phyloP scores from a whole-genome alignment of 2,329 filamentous ascomycete genomes.

The Nemania serpens region DNA sequence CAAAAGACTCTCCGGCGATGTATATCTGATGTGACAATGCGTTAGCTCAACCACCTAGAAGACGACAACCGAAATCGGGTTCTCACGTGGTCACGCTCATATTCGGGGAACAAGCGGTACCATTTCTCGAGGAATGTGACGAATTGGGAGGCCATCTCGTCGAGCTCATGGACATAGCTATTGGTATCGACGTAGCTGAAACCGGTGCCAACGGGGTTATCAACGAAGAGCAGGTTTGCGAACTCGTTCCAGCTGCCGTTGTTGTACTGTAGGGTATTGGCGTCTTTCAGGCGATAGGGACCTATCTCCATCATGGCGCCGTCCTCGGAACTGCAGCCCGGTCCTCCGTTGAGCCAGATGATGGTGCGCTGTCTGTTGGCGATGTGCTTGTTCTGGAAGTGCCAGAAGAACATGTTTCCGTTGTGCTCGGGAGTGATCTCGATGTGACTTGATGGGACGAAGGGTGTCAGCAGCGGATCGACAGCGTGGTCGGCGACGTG shows the following conservation, averaged over 20 bases:
- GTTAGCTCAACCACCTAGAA: conserved; percentile 1
- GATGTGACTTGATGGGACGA: conserved; percentile 69
- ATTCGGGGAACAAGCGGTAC: conserved; percentile 89
- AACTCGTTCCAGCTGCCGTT: conserved; percentile 99
- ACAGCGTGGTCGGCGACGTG: not conserved
- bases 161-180: conserved; percentile 81
- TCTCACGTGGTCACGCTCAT: conserved; percentile 86
- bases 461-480: conserved; percentile 17
- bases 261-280: conserved; percentile 74
- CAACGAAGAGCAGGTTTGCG: conserved; percentile 93
- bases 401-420: conserved; percentile 98
- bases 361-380: conserved; percentile 89
- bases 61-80: not conserved
- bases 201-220: conserved; percentile 94
- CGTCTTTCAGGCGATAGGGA: conserved; percentile 82
- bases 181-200: conserved; percentile 95
- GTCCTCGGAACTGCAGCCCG: conserved; percentile 96
- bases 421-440: conserved; percentile 84
- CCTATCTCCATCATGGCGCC: conserved; percentile 96
- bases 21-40: conserved; percentile 68
- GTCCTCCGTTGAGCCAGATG: conserved; percentile 96
- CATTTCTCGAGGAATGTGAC: conserved; percentile 88
- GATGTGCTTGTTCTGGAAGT: conserved; percentile 94
- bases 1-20: conserved; percentile 93
- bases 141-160: conserved; percentile 89